Evolutionary conservation across 805 yeast species (phyloP).

Genomic region (Scheffersomyces stipitis): DNA sequence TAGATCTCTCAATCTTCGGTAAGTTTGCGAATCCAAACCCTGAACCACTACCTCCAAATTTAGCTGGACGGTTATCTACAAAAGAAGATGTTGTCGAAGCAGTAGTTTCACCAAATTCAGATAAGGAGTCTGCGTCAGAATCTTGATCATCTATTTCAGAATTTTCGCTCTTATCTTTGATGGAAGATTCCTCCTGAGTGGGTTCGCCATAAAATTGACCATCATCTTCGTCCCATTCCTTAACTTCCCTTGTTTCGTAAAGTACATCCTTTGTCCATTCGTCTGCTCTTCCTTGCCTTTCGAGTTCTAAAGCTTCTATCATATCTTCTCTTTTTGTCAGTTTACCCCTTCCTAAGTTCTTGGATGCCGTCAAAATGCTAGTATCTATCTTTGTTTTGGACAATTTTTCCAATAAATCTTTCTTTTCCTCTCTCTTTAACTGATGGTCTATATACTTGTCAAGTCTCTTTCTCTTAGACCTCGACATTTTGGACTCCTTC

Average conservation of each 20-base stretch:
- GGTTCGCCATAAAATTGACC: slow-evolving; percentile 1
- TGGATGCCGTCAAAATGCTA: slow-evolving; percentile 65
- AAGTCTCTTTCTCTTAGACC: slow-evolving; percentile 71
- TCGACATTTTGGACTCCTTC: slow-evolving; percentile 65
- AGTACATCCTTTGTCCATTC: slow-evolving; percentile 60
- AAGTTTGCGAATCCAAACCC: slow-evolving; percentile 70
- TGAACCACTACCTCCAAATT: slow-evolving; percentile 58
- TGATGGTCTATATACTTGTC: slow-evolving; percentile 94
- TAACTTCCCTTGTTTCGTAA: slow-evolving; percentile 66
- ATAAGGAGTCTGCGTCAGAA: slow-evolving; percentile 15
- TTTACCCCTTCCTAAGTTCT: slow-evolving; percentile 72
- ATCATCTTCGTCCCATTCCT: slow-evolving; percentile 51
- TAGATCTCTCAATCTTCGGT: slow-evolving; percentile 39
- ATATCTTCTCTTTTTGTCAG: slow-evolving; percentile 68
- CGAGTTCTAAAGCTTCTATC: slow-evolving; percentile 72
- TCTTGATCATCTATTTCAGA: slow-evolving; percentile 15
- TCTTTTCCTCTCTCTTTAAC: slow-evolving; percentile 83
- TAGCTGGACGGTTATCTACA: slow-evolving; percentile 69
- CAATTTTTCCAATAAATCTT: slow-evolving; percentile 69
- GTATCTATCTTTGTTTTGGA: slow-evolving; percentile 71
- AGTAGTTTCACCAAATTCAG: slow-evolving; percentile 8
- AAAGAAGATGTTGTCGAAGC: slow-evolving; percentile 43
- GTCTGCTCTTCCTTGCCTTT: slow-evolving; percentile 67
- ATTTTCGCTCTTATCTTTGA: slow-evolving; percentile 5
- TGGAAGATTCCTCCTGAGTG: slow-evolving; percentile 1